A percentile compares a stretch with the other conserved stretches of the same genome.
Conservation (phyloP, 495 filamentous ascomycete species). For the Daldinia concentrica region DNA sequence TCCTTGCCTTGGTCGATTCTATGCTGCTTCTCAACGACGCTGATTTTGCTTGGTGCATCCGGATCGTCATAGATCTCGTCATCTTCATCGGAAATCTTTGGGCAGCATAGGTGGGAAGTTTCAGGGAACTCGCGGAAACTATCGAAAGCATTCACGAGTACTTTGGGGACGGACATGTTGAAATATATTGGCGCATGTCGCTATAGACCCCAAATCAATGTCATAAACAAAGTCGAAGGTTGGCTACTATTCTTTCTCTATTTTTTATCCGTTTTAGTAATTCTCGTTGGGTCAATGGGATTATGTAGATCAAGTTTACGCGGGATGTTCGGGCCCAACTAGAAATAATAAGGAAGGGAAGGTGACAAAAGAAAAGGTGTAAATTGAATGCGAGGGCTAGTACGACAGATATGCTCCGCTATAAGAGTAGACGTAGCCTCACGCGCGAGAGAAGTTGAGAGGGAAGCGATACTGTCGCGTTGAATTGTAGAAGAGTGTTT, state of each 20-base stretch:
- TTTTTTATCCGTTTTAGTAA: neutral
- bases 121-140: slow-evolving; percentile 54
- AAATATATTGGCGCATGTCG: slow-evolving; percentile 22
- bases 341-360: neutral
- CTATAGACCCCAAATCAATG: neutral
- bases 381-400: neutral
- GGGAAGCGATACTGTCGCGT: neutral
- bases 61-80: slow-evolving; percentile 64
- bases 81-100: slow-evolving; percentile 54
- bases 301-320: neutral
- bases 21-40: slow-evolving; percentile 51
- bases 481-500: neutral
- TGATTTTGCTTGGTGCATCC: slow-evolving; percentile 49
- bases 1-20: slow-evolving; percentile 58
- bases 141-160: slow-evolving; percentile 39
- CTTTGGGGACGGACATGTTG: slow-evolving; percentile 23
- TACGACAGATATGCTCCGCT: neutral
- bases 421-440: neutral
- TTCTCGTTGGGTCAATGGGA: neutral
- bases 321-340: neutral
- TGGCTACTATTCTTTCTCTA: neutral
- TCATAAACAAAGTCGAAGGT: neutral
- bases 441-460: neutral
- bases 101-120: slow-evolving; percentile 54
- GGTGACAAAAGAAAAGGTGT: slow-evolving; percentile 1